Base-by-base conservation (phyloP, 208 protist species). In the Polymyxa betae region DNA sequence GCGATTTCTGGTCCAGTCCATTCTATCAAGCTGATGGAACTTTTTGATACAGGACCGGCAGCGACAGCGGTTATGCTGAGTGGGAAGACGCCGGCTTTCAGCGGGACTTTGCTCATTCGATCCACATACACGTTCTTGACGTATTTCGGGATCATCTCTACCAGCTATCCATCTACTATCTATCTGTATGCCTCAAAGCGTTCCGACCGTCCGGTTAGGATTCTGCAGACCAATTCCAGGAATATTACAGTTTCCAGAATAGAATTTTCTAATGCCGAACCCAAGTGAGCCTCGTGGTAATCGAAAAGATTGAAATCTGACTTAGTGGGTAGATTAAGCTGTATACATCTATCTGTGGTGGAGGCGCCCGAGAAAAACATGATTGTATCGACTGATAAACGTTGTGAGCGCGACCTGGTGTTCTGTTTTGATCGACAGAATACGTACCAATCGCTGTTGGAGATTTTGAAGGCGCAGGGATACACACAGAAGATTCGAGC, bases 121-220 rank as follows among this genome's bases (percentile, higher is more conserved):
- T 5, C 16, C 5, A 35, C 35, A 43, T 20, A 35, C 72, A 82
- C 72, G n/a, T 82, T 82, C 72, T 5, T 82, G 40, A 35, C 16
- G 16, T 82, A 43, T 82, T 82, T 82, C 72, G 40, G n/a, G 35
- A 43, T 82, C 5, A 20, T 82, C 5, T 45, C 40, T 5, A 82
- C 72, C 5, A n/a, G 72, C 5, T 82, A 45, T 12, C 72, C 72
- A 35, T 82, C 72, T 12, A 45, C 40, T 5, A 35, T 82, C 12
- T 82, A 35, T n/a, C 35, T 82, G 72, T 82, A 45, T 82, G 35
- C n/a, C 5, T 82, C 72, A 20, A 82, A 82, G n/a, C 72, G n/a
- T n/a, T 35, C 72, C n/a, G 72, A 82, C 16, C 72, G 35, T 43
- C 72, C 72, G 72, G n/a, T 45, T 12, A 35, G 72, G 35, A 35